These are phyloP conservation scores for Penicillium bovifimosum DNA, from an alignment of 495 filamentous ascomycete species.

Conservation along the genomic window DNA sequence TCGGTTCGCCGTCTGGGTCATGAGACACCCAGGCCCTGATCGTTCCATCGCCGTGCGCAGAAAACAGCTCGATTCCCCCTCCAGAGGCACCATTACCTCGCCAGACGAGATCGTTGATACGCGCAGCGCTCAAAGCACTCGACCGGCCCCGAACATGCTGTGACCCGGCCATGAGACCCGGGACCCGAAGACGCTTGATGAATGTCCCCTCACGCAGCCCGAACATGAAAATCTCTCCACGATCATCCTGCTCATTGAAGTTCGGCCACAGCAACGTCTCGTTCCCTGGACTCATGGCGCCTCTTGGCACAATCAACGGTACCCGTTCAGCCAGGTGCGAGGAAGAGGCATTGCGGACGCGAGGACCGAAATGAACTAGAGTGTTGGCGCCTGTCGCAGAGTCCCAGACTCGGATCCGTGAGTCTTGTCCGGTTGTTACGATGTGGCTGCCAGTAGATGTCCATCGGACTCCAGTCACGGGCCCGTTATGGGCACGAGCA, in stretches of 20 bases:
- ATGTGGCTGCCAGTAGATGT: conserved; percentile 69
- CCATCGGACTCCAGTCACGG: conserved; percentile 81
- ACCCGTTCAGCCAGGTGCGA: conserved; percentile 55
- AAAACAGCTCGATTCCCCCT: conserved; percentile 45
- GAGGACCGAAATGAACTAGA: conserved; percentile 73
- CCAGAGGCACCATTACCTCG: conserved; percentile 49
- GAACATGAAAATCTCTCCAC: conserved; percentile 61
- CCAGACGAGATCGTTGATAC: conserved; percentile 68
- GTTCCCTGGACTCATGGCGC: conserved; percentile 43
- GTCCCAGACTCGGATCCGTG: conserved; percentile 80
- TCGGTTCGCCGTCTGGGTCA: conserved; percentile 49
- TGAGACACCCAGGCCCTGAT: conserved; percentile 51
- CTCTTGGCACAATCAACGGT: conserved; percentile 55
- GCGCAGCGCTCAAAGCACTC: conserved; percentile 43
- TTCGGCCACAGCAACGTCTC: conserved; percentile 73
- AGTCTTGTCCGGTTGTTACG: conserved; percentile 74
- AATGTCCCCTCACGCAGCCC: conserved; percentile 70
- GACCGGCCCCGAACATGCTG: conserved; percentile 27
- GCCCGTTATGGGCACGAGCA: conserved; percentile 62
- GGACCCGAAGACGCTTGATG: conserved; percentile 60
- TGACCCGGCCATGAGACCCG: conserved; percentile 45
- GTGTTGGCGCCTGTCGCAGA: conserved; percentile 73
- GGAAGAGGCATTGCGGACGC: conserved; percentile 56
- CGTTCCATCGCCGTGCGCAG: conserved; percentile 48
- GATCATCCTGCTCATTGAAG: conserved; percentile 54